phyloP scores from a whole-genome alignment of 176 grass and related monocot species.

The Eragrostis curvula region DNA sequence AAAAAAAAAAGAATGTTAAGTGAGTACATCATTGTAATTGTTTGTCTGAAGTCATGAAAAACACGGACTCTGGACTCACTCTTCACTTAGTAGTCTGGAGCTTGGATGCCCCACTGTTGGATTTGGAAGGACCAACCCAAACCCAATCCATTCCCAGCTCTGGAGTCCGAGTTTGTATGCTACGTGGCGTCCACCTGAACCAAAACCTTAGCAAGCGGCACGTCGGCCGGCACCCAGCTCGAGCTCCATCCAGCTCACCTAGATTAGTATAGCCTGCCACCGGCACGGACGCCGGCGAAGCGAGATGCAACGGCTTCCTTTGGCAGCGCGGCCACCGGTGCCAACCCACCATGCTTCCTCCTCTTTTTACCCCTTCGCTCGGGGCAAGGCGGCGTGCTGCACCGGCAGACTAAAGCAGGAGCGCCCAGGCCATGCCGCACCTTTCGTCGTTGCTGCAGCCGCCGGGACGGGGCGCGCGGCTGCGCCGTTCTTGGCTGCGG shows the following conservation, averaged over 20 bases:
- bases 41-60: too few relatives aligned
- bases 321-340: not conserved
- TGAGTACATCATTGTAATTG: too few relatives aligned
- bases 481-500: conserved; percentile 58
- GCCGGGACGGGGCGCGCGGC: not conserved
- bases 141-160: not conserved
- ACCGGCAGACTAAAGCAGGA: conserved; percentile 9
- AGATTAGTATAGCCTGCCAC: not conserved
- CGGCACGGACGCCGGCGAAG: not conserved
- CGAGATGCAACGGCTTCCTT: conserved; percentile 35
- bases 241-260: not conserved
- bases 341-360: not conserved
- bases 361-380: not conserved
- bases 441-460: not conserved
- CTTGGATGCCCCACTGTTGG: not conserved
- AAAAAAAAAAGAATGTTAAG: too few relatives aligned
- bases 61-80: too few relatives aligned
- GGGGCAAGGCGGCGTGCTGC: not conserved
- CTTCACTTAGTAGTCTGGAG: not conserved
- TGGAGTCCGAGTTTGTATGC: not conserved
- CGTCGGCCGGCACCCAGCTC: not conserved
- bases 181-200: conserved; percentile 22
- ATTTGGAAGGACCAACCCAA: not conserved
- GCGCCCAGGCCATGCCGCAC: not conserved
- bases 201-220: conserved; percentile 7